Evolutionary conservation across 2,329 filamentous ascomycete species (phyloP).

Genomic region (Diaporthe velutina): DNA sequence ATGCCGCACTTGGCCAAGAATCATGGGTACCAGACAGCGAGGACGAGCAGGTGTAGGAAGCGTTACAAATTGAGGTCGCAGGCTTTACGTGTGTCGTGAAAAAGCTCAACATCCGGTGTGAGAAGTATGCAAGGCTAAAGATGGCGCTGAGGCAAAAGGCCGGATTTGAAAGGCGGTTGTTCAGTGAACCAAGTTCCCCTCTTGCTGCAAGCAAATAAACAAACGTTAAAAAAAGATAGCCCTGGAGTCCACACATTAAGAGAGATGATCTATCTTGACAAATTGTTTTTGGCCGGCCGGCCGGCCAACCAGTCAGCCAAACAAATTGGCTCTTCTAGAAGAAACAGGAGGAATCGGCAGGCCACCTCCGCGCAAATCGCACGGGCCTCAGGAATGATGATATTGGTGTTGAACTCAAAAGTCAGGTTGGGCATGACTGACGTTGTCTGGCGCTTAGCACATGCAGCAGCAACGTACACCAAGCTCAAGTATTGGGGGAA

Average conservation of each 20-base stretch:
- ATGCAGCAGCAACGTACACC: neutral
- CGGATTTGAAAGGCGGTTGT: neutral
- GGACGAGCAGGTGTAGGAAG: neutral
- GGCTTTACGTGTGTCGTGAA: neutral
- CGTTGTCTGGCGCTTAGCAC: neutral
- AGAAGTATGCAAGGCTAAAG: neutral
- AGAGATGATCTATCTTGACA: neutral
- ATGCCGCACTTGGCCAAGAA: neutral
- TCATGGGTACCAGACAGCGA: neutral
- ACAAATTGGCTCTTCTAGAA: neutral
- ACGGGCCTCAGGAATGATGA: neutral
- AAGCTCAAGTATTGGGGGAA: neutral
- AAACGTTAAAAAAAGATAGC: neutral
- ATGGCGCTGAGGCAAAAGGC: neutral
- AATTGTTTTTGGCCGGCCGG: neutral
- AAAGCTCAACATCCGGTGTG: too few species aligned
- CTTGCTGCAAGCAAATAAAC: neutral
- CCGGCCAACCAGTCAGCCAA: too few species aligned
- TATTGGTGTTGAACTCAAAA: neutral
- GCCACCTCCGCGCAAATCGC: neutral
- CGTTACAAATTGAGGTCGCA: too few species aligned
- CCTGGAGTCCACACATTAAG: neutral
- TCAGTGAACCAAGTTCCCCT: neutral
- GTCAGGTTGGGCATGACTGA: neutral
- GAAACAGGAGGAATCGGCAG: neutral